Evolutionary conservation across 2,329 filamentous ascomycete species (phyloP), one percentile per base, ranked within the genome.

Genomic region (Hortaea werneckii): DNA sequence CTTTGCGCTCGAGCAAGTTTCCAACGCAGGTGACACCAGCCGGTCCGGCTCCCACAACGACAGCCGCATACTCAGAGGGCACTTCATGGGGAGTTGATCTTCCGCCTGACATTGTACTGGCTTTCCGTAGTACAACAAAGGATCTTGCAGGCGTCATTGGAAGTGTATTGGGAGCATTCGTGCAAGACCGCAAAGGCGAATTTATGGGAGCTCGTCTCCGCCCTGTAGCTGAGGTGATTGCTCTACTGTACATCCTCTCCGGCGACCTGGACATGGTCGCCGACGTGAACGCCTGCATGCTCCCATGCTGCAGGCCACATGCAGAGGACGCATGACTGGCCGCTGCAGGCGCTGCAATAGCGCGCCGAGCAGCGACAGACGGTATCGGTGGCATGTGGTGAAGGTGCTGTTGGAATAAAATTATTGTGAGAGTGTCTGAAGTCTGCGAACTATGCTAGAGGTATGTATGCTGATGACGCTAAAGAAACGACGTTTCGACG

Each of bases 1-100:
- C 64, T 40, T 71, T 68, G 29, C 71, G 68, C 55, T 81, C 76
- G 12, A 82, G 67, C 12, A 82, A 62, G 54, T 79, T 80, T n/a
- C 79, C 78, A 26, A 82, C 68, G 5, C 73, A 74, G 3, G 77
- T 78, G 45, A 82, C 70, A 46, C 79, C 79, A 38, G 74, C 75
- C 3, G 77, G 73, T 11, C 78, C 78, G 45, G 71, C 75, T 42
- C 78, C 78, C 13, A 79, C 73, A 2, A 81, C 77, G 1, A 80
- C 71, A 3, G 76, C 76, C 42, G 69, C 70, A 54, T 70, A 78
- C 13, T 52, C 42, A 7, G 34, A 10, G n/a, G n/a, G 30, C 20
- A 38, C 42, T 11, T 34, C 45, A 29, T 44, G 42, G 8, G 45
- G 45, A 29, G 40, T 13, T 13, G 42, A 10, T 5, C 27, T 34